Conservation (phyloP, 257 asterid species). For the Eustoma russellianum region DNA sequence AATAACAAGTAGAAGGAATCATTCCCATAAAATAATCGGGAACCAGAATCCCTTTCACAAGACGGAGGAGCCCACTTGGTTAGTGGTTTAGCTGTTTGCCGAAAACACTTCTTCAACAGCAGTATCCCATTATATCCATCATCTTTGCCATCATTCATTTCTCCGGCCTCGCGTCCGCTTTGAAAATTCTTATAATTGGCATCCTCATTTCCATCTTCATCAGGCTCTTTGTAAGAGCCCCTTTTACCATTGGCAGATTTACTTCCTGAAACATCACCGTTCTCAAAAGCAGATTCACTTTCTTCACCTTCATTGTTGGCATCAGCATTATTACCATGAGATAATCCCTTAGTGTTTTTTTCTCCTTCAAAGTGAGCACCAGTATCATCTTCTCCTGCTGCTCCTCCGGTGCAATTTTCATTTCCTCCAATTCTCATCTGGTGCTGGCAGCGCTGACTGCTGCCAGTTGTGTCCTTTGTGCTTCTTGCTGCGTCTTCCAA, state of each 20-base stretch:
- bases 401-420: constrained; percentile 16
- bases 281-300: constrained; percentile 65
- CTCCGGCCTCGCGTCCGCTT: constrained; percentile 79
- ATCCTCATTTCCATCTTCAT: constrained; percentile 52
- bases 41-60: constrained; percentile 30
- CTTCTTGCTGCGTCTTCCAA: constrained; percentile 22
- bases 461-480: constrained; percentile 25
- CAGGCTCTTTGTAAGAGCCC: constrained; percentile 36
- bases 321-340: not conserved
- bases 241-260: constrained; percentile 76
- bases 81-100: constrained; percentile 59
- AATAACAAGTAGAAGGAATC: constrained; percentile 76
- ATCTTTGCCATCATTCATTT: constrained; percentile 38
- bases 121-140: constrained; percentile 35
- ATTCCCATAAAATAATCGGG: constrained; percentile 63
- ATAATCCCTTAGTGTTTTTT: constrained; percentile 53
- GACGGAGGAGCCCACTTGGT: constrained; percentile 24
- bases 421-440: constrained; percentile 21
- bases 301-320: constrained; percentile 18
- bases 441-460: constrained; percentile 18
- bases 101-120: constrained; percentile 34
- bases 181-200: not conserved
- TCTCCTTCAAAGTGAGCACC: constrained; percentile 50
- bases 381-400: constrained; percentile 40
- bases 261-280: constrained; percentile 53